phyloP scores from a whole-genome alignment of 495 filamentous ascomycete genomes.

The Copromyces sp. region DNA sequence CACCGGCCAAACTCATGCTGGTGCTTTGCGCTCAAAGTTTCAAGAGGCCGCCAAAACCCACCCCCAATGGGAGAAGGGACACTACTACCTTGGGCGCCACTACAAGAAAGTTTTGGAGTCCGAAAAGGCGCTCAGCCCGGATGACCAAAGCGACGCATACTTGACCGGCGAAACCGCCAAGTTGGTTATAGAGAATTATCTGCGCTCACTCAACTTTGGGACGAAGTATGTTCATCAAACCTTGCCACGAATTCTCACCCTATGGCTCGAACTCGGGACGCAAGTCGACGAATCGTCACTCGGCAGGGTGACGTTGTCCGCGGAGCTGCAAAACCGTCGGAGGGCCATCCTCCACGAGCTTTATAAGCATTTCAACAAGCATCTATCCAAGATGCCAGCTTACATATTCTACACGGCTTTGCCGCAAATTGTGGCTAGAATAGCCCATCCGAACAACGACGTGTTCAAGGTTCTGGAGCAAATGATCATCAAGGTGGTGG shows the following conservation, averaged over 20 bases:
- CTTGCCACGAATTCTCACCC: conserved; percentile 75
- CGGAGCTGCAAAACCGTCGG: conserved; percentile 46
- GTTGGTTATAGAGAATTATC: conserved; percentile 85
- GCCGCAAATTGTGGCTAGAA: conserved; percentile 84
- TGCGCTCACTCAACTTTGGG: conserved; percentile 75
- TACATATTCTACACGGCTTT: conserved; percentile 88
- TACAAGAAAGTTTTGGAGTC: conserved; percentile 95
- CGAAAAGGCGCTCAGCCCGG: conserved; percentile 63
- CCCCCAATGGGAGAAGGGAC: conserved; percentile 83
- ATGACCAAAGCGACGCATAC: conserved; percentile 47
- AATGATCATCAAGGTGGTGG: conserved; percentile 75
- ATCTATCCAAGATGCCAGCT: conserved; percentile 63
- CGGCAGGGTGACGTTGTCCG: conserved; percentile 50
- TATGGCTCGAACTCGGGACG: conserved; percentile 87
- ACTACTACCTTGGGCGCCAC: conserved; percentile 93
- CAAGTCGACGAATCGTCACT: conserved; percentile 59
- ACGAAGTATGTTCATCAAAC: conserved; percentile 94
- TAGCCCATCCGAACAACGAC: conserved; percentile 68
- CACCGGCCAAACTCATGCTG: conserved; percentile 79
- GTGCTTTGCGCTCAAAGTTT: conserved; percentile 67
- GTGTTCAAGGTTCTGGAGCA: conserved; percentile 64
- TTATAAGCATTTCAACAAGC: conserved; percentile 63
- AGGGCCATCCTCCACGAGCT: conserved; percentile 58
- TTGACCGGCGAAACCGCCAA: conserved; percentile 72
- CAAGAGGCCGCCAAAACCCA: conserved; percentile 54